phyloP scores from a whole-genome alignment of 306 rosid species.

The Rosa lucieae region DNA sequence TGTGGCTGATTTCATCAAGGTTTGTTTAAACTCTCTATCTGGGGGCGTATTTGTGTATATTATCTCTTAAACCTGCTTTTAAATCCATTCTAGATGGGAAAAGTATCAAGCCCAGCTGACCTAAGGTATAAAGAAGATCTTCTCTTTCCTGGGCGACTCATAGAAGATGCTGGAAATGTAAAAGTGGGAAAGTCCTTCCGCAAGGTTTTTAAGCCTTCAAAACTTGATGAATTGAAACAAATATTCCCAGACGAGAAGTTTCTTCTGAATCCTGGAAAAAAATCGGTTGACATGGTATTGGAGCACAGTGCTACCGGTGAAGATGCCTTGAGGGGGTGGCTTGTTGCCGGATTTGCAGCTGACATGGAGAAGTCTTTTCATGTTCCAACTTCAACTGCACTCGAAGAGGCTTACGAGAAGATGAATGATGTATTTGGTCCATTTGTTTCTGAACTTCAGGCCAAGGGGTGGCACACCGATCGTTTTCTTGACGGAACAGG shows the following conservation, averaged over 20 bases:
- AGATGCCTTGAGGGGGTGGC: slow-evolving; percentile 95
- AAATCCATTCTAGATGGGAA: slow-evolving; percentile 51
- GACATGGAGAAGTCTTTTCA: slow-evolving; percentile 38
- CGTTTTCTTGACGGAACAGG: slow-evolving; percentile 87
- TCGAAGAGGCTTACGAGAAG: slow-evolving; percentile 69
- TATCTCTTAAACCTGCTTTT: neutral
- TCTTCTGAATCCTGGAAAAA: slow-evolving; percentile 48
- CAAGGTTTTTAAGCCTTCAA: slow-evolving; percentile 71
- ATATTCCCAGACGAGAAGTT: slow-evolving; percentile 74
- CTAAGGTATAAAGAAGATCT: slow-evolving; percentile 82
- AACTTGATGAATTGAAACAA: slow-evolving; percentile 52
- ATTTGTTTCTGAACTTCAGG: slow-evolving; percentile 64
- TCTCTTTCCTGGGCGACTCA: slow-evolving; percentile 60
- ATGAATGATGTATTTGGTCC: slow-evolving; percentile 61
- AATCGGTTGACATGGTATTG: slow-evolving; percentile 76
- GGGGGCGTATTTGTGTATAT: neutral
- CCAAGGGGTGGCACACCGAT: slow-evolving; percentile 96
- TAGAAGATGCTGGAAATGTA: slow-evolving; percentile 79
- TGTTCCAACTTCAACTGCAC: slow-evolving; percentile 36
- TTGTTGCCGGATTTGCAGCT: slow-evolving; percentile 80
- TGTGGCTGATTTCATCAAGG: slow-evolving; percentile 84
- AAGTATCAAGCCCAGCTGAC: slow-evolving; percentile 81
- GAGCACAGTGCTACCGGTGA: slow-evolving; percentile 79
- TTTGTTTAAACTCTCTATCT: slow-evolving; percentile 16
- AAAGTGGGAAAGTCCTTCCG: slow-evolving; percentile 70